Base-by-base conservation (phyloP, 1,284 basidiomycete genomes). In the Moniliophthora roreri region DNA sequence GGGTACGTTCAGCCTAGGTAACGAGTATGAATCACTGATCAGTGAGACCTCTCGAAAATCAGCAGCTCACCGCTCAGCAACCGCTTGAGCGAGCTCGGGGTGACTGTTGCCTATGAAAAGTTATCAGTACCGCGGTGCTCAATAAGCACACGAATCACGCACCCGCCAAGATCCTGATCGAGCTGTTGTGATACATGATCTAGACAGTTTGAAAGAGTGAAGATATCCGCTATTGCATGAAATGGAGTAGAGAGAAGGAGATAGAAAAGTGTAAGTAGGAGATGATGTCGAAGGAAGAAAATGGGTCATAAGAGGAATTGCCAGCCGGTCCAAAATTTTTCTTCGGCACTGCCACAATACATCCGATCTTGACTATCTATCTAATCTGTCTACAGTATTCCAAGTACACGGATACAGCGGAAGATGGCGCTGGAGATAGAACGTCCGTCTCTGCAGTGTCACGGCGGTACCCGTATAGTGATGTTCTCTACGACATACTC, bases 401-500 rank as follows among this genome's bases (percentile, higher is more conserved):
- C n/a, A n/a, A n/a, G n/a, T n/a, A n/a, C n/a, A n/a, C n/a, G n/a
- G n/a, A n/a, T n/a, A n/a, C n/a, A n/a, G n/a, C n/a, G n/a, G n/a
- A n/a, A n/a, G n/a, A n/a, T n/a, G n/a, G n/a, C n/a, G n/a, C n/a
- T n/a, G n/a, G n/a, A n/a, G n/a, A n/a, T n/a, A n/a, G n/a, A n/a
- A n/a, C n/a, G n/a, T n/a, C n/a, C n/a, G 20, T 23, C 32, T 24
- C 23, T 46, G 38, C 38, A 10, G 32, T 23, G 63, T 54, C 56
- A 66, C 39, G 74, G 73, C 20, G 73, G 69, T 40, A 76, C 60
- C 38, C 85, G 77, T 55, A 91, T 86, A 2, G 89, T 91, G 61
- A 96, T 87, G 62, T 93, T 91, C 64, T 98, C 96, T 3, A 97
- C 95, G 35, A 98, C 92, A 72, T 98, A 94, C 66, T 98, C 95